Base-by-base conservation (phyloP, 768 basidiomycete genomes). In the Pisolithus sp. region DNA sequence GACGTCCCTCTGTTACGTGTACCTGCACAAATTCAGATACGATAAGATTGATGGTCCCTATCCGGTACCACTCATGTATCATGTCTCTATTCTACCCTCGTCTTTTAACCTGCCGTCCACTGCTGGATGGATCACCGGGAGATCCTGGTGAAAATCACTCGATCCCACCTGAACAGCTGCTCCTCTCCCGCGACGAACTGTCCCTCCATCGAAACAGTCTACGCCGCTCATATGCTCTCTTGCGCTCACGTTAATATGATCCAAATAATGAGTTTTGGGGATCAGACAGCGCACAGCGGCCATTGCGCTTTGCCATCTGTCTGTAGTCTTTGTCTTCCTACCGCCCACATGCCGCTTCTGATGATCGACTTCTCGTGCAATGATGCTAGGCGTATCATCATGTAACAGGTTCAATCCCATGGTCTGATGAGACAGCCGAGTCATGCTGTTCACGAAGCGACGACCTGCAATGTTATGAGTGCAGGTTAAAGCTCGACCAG, bases 221-320 rank as follows among this genome's bases (percentile, higher is more conserved):
- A 93, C 82, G 7, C 60, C 62, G 56, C 78, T 82, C 90, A 93
- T 90, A 61, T 92, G 83, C 64, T 92, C 87, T 38, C 76, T 73
- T 34, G 73, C 70, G 10, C 80, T 74, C 23, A 89, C 74, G 49
- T 76, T 75, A 56, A 90, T 71, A 46, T 82, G 73, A 49, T 81
- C 73, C 56, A 68, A 71, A 62, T 85, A 83, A 60, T 85, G 82
- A 23, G 65, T 64, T 40, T 69, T 69, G 37, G 78, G 80, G 67
- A 72, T 75, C 51, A 72, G 71, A 63, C 67, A 77, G 23, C 71
- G 72, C 41, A 78, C 60, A 18, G 70, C 74, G 34, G 70, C 60
- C 21, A 59, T 60, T 15, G 72, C 75, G 36, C 70, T 74, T 61
- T 74, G 77, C 82, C 80, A 83, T 38, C 70, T 71, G 45, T 70